phyloP scores from a whole-genome alignment of 495 filamentous ascomycete species.

The Xylaria scruposa region DNA sequence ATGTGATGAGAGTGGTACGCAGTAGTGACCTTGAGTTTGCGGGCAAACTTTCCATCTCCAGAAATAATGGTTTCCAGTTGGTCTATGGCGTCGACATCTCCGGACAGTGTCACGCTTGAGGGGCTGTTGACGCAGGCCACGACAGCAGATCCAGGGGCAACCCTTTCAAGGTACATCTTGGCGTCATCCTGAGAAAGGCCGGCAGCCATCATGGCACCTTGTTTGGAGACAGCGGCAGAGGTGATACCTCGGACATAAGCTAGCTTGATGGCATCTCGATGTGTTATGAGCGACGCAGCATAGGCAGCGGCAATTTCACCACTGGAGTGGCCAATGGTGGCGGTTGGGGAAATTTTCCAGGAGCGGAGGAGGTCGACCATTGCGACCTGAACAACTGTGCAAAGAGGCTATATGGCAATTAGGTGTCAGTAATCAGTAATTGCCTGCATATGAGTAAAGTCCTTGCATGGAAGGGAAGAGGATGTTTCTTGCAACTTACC shows the following conservation, averaged over 20 bases:
- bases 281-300: constrained; percentile 37
- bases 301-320: constrained; percentile 61
- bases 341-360: constrained; percentile 54
- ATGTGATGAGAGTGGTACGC: constrained; percentile 52
- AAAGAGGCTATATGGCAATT: constrained; percentile 33
- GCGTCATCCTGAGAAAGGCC: constrained; percentile 36
- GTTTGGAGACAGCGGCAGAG: constrained; percentile 36
- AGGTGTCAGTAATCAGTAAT: neutral
- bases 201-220: constrained; percentile 49
- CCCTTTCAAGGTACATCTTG: constrained; percentile 32
- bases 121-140: constrained; percentile 56
- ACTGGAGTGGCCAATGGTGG: constrained; percentile 68
- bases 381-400: constrained; percentile 49
- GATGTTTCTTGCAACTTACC: neutral
- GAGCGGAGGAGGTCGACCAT: constrained; percentile 53
- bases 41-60: constrained; percentile 36
- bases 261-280: constrained; percentile 58
- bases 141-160: constrained; percentile 22
- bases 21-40: constrained; percentile 39
- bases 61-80: constrained; percentile 33
- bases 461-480: neutral
- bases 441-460: neutral
- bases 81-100: constrained; percentile 42
- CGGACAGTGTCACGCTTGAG: constrained; percentile 48
- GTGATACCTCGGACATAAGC: constrained; percentile 37